Conservation (phyloP, 805 yeast genomes). For the Starmerella vitae region DNA sequence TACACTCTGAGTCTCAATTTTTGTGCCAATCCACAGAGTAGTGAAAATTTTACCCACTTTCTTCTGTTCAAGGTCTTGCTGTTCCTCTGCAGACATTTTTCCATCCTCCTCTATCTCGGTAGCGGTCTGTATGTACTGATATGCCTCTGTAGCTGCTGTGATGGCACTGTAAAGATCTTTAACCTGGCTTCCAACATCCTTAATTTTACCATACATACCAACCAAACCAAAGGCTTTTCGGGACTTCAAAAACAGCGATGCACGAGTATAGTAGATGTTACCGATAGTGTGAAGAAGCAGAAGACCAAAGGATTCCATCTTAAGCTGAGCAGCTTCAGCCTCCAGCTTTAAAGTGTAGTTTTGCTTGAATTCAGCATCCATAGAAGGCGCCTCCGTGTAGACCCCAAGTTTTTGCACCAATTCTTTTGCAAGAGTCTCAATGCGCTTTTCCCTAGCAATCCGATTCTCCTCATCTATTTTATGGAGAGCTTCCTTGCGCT, state of each 20-base stretch:
- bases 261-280: conserved; percentile 59
- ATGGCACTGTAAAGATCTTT: conserved; percentile 74
- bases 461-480: conserved; percentile 36
- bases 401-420: conserved; percentile 52
- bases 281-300: conserved; percentile 75
- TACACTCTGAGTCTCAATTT: conserved; percentile 71
- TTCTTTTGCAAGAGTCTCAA: conserved; percentile 64
- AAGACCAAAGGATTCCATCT: conserved; percentile 89
- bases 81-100: conserved; percentile 45
- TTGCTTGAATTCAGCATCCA: conserved; percentile 46
- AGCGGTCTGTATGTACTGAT: conserved; percentile 60
- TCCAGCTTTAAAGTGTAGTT: conserved; percentile 52
- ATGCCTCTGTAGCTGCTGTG: conserved; percentile 80
- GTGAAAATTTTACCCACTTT: conserved; percentile 82
- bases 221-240: conserved; percentile 77
- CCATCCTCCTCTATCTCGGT: conserved; percentile 55
- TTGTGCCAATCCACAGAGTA: conserved; percentile 91
- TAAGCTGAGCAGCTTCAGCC: conserved; percentile 79
- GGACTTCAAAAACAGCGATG: conserved; percentile 57
- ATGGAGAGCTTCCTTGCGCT: conserved; percentile 24
- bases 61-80: conserved; percentile 65
- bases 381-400: conserved; percentile 49
- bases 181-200: conserved; percentile 70
- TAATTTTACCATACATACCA: conserved; percentile 64
- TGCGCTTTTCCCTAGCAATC: conserved; percentile 18